These are phyloP conservation scores for Solanum raphanifolium DNA, from an alignment of 257 asterid species.

Conservation along the genomic window DNA sequence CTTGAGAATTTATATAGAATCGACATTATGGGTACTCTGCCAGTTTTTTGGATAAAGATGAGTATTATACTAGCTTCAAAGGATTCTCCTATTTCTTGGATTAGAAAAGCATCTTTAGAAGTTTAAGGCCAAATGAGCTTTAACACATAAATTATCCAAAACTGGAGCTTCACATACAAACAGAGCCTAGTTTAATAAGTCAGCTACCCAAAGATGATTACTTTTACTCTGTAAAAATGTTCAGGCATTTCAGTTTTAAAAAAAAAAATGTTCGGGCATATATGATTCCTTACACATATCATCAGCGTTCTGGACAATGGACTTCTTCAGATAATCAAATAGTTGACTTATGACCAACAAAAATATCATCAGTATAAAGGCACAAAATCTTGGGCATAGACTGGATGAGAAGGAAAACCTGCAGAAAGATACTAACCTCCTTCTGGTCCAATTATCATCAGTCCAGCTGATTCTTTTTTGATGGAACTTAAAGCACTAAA, in stretches of 20 bases:
- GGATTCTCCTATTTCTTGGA: neutral
- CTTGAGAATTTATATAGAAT: neutral
- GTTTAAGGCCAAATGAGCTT: neutral
- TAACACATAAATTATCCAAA: neutral
- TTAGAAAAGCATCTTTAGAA: neutral
- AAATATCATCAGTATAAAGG: neutral
- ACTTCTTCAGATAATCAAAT: neutral
- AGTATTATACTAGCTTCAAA: neutral
- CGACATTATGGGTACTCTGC: neutral
- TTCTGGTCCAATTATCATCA: conserved; percentile 90
- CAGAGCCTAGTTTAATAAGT: neutral
- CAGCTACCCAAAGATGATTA: neutral
- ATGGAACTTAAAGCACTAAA: conserved; percentile 36
- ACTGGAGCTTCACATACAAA: neutral
- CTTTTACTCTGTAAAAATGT: neutral
- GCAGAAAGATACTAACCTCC: conserved; percentile 60
- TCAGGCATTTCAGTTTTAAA: neutral
- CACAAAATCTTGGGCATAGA: neutral
- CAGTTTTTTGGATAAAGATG: neutral
- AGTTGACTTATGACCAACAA: neutral
- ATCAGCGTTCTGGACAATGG: neutral
- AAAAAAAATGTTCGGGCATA: too few relatives aligned
- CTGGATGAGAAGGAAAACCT: neutral
- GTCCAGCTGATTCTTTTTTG: conserved; percentile 42
- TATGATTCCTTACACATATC: neutral